Percentiles rank a stretch among this genome's conserved stretches.
Conservation (phyloP, 2,329 filamentous ascomycete species). For the Plenodomus biglobosus region DNA sequence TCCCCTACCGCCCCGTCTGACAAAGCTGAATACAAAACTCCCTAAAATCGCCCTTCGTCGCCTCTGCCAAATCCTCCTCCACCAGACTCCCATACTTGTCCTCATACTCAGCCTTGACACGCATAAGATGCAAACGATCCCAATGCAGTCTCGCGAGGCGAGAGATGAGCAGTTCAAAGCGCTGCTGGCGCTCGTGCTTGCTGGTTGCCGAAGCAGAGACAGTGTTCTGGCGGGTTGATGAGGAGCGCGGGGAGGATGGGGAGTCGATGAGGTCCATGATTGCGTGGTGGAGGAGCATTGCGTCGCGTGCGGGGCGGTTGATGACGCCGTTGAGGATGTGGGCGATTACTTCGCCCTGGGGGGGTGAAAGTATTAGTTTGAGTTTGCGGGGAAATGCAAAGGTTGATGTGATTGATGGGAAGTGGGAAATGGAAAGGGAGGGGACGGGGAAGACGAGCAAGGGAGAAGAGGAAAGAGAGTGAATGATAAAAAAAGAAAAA, state of each 20-base stretch:
- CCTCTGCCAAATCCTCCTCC: conserved; percentile 75
- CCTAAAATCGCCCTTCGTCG: conserved; percentile 75
- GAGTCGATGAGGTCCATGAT: conserved; percentile 59
- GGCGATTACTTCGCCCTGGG: conserved; percentile 90
- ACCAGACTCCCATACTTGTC: conserved; percentile 74
- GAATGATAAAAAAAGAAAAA: conserved; percentile 30
- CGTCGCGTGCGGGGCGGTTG: conserved; percentile 91
- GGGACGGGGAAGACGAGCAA: too few species aligned
- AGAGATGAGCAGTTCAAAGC: conserved; percentile 84
- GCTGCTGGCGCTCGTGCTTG: conserved; percentile 55
- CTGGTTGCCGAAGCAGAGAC: conserved; percentile 29
- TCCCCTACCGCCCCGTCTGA: conserved; percentile 29
- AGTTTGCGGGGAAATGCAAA: too few species aligned
- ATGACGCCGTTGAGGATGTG: conserved; percentile 97
- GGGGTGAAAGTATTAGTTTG: background rate
- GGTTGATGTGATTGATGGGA: too few species aligned
- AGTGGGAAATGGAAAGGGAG: too few species aligned
- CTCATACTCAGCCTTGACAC: conserved; percentile 77
- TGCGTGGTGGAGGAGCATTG: conserved; percentile 86
- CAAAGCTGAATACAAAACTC: conserved; percentile 70
- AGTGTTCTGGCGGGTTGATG: conserved; percentile 16
- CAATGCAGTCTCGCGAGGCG: conserved; percentile 88
- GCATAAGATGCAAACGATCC: conserved; percentile 79
- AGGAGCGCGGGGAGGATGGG: conserved; percentile 26
- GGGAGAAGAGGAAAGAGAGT: background rate